Base-by-base conservation (phyloP, 2,329 filamentous ascomycete genomes). In the Rugonectria rugulosa region DNA sequence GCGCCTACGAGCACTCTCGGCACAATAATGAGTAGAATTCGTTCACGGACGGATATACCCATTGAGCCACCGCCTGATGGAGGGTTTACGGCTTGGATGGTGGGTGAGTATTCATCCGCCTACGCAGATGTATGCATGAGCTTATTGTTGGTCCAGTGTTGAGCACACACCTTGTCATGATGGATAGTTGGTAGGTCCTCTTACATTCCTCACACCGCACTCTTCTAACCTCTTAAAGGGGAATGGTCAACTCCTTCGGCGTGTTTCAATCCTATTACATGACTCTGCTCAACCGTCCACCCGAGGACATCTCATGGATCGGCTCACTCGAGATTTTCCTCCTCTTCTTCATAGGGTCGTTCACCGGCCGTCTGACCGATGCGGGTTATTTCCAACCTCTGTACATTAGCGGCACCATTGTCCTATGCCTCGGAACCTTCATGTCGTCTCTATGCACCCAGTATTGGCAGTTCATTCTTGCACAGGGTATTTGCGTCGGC, bases 391-490 rank as follows among this genome's bases (percentile, higher is more conserved):
- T 83, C 60, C 76, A 77, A 0, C 71, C 72, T 4, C 63, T 81
- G 2, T 69, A 82, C 40, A 31, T 73, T 5, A 14, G 65, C 3
- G 81, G 81, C 15, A 72, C 72, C 7, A 53, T 66, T 3, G 72
- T 84, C 41, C 73, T 79, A 38, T 58, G 76, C 10, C 41, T 81
- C 6, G 82, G 81, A 53, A 74, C 81, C 60, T 83, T 87, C 66
- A 68, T 72, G 3, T 77, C 79, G 0, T 76, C 79, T 0, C 72
- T 70, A 17, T 75, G 73, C 34, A 77, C 75, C 1, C 60, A 72
- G 38, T 87, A 85, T 73, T 85, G 79, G 79, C 84, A 87, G 53
- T 67, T 86, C 3, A 68, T 87, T 26, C 71, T 87, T 1, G 73
- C 81, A 0, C 84, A 87, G 64, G 84, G 85, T 3, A 57, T 86